These are phyloP conservation scores for Trichoderma afroharzianum DNA, from an alignment of 2,329 filamentous ascomycete species.

Conservation along the genomic window DNA sequence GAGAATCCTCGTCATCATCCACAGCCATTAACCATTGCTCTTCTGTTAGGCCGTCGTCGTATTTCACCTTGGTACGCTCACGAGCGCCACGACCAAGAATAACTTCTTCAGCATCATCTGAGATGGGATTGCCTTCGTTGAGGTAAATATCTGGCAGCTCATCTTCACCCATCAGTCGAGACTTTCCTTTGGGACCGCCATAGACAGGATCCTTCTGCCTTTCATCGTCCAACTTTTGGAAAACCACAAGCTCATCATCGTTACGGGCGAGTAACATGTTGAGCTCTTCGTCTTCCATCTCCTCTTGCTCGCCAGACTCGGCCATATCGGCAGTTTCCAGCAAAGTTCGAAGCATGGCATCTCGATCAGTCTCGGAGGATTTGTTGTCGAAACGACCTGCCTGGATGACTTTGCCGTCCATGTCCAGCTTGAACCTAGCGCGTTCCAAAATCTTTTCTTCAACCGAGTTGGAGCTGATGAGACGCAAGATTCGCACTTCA, in stretches of 20 bases:
- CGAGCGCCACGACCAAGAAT: constrained; percentile 82
- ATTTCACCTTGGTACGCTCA: constrained; percentile 90
- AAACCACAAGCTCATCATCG: constrained; percentile 71
- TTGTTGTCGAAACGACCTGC: constrained; percentile 99
- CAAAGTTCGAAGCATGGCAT: constrained; percentile 91
- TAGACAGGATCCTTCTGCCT: constrained; percentile 65
- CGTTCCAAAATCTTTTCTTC: constrained; percentile 98
- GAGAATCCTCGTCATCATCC: constrained; percentile 90
- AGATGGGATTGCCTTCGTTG: constrained; percentile 75
- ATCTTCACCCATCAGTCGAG: constrained; percentile 79
- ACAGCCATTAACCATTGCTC: constrained; percentile 99
- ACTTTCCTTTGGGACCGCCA: constrained; percentile 64
- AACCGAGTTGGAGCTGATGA: constrained; percentile 95
- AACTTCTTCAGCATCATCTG: constrained; percentile 74
- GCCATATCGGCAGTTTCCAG: constrained; percentile 77
- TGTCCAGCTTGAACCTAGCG: constrained; percentile 95
- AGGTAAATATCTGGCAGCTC: constrained; percentile 95
- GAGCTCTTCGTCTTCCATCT: constrained; percentile 97
- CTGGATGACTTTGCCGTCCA: constrained; percentile 99
- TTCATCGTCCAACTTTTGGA: constrained; percentile 81
- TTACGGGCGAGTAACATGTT: constrained; percentile 90
- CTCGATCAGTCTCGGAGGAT: constrained; percentile 95
- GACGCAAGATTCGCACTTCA: constrained; percentile 89
- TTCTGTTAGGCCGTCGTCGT: constrained; percentile 95
- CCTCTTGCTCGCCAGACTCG: constrained; percentile 73